A percentile compares a stretch with the other conserved stretches of the same genome.
Evolutionary conservation across 2,329 filamentous ascomycete genomes (phyloP).

Genomic region (Colletotrichum sp.): DNA sequence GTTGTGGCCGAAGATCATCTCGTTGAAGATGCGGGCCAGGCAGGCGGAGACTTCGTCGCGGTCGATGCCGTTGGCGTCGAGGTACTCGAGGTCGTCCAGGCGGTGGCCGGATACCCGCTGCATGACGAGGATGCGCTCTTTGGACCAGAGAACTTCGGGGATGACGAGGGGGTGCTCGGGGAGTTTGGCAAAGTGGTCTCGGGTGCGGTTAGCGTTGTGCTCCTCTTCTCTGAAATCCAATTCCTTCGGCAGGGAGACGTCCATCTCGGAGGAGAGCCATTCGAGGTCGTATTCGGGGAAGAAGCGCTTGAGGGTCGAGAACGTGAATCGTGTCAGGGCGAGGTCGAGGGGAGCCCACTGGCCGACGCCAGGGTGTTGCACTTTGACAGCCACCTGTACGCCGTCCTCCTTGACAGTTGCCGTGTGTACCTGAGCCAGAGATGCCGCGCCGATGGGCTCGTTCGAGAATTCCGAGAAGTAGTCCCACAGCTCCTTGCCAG

Average conservation of each 20-base stretch:
- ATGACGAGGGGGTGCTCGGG: slow-evolving; percentile 83
- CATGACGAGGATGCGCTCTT: slow-evolving; percentile 92
- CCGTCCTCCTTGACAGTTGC: slow-evolving; percentile 83
- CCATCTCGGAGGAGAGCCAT: slow-evolving; percentile 95
- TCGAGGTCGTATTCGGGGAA: slow-evolving; percentile 98
- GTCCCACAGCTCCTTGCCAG: slow-evolving; percentile 77
- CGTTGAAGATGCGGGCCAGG: slow-evolving; percentile 92
- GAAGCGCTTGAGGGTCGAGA: slow-evolving; percentile 86
- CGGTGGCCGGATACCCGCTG: slow-evolving; percentile 87
- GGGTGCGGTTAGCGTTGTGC: slow-evolving; percentile 79
- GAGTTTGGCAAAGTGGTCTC: slow-evolving; percentile 79
- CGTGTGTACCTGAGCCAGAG: slow-evolving; percentile 91
- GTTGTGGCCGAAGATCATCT: slow-evolving; percentile 95
- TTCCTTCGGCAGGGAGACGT: slow-evolving; percentile 87
- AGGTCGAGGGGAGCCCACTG: slow-evolving; percentile 92
- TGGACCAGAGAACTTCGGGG: slow-evolving; percentile 88
- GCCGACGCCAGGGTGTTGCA: slow-evolving; percentile 89
- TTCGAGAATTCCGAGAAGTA: slow-evolving; percentile 86
- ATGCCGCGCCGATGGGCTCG: slow-evolving; percentile 88
- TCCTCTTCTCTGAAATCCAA: slow-evolving; percentile 89
- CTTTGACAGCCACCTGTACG: slow-evolving; percentile 91
- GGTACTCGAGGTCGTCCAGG: slow-evolving; percentile 85
- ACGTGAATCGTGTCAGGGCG: slow-evolving; percentile 85
- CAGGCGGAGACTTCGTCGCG: slow-evolving; percentile 94
- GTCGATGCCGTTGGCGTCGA: slow-evolving; percentile 87